A percentile compares a stretch with the other conserved stretches of the same genome.
Evolutionary conservation across 1,284 basidiomycete genomes (phyloP).

Genomic region (Fomitopsis pinicola): DNA sequence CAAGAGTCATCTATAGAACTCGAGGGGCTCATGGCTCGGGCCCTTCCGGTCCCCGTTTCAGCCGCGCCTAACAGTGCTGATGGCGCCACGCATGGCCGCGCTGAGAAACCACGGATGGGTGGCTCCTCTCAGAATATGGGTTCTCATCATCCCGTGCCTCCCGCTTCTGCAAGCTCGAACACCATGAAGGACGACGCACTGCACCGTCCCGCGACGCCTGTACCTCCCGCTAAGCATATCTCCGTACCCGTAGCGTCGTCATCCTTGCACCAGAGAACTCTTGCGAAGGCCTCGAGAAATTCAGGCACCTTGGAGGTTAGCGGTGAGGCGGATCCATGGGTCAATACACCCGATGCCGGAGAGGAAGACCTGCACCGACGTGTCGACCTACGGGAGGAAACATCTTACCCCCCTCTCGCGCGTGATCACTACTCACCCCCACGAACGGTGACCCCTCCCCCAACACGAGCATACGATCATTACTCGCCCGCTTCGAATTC

Average conservation of each 20-base stretch:
- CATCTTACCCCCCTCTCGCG: not conserved
- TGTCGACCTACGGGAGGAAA: not conserved
- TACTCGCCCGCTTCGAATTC: slow-evolving; percentile 7
- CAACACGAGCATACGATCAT: slow-evolving; percentile 5
- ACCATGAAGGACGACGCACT: not conserved
- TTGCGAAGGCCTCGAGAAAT: not conserved
- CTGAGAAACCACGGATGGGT: not conserved
- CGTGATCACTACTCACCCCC: not conserved
- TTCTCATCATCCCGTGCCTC: not conserved
- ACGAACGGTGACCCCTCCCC: not conserved
- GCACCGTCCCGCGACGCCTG: too few relatives aligned
- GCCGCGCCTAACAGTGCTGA: not conserved
- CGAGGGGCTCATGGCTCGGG: not conserved
- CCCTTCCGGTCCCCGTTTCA: not conserved
- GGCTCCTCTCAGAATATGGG: not conserved
- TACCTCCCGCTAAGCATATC: not conserved
- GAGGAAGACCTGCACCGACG: not conserved
- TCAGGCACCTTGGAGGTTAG: not conserved
- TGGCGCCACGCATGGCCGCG: not conserved
- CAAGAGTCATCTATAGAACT: not conserved
- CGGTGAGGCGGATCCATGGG: not conserved
- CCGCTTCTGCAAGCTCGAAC: not conserved
- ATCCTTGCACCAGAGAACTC: not conserved
- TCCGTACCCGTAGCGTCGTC: not conserved
- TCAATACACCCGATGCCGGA: not conserved